phyloP scores from a whole-genome alignment of 2,329 filamentous ascomycete species.

The Aspergillus alliaceus region DNA sequence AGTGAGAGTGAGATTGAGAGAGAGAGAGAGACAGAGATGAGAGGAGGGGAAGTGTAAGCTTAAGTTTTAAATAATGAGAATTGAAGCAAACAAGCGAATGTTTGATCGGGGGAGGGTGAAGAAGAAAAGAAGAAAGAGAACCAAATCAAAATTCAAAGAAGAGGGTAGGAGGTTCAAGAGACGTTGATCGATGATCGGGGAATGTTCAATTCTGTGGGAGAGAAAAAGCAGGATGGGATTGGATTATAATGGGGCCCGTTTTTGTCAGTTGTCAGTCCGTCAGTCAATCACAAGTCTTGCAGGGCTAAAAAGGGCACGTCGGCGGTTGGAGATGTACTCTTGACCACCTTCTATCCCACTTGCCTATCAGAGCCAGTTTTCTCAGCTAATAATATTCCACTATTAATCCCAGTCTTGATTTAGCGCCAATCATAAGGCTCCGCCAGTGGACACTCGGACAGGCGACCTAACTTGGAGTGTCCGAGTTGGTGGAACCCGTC shows the following conservation, averaged over 20 bases:
- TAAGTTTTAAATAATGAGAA: not conserved
- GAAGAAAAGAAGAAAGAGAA: not conserved
- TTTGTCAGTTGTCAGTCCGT: conserved; percentile 9
- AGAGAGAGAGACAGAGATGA: not conserved
- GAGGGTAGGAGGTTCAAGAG: not conserved
- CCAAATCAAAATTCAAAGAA: too few relatives aligned
- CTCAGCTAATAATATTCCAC: conserved; percentile 3
- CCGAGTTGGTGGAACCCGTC: conserved; percentile 15
- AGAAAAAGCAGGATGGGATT: not conserved
- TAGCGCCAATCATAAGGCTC: conserved; percentile 8
- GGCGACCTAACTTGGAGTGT: not conserved
- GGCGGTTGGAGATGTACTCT: not conserved
- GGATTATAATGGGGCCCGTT: conserved; percentile 5
- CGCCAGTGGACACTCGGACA: not conserved
- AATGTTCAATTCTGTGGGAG: not conserved
- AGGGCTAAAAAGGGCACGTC: not conserved
- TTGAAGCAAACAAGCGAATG: conserved; percentile 11
- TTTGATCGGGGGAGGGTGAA: not conserved
- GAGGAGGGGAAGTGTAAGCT: not conserved
- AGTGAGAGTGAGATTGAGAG: not conserved
- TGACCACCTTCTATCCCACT: not conserved
- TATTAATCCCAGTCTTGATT: not conserved
- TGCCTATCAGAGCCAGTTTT: not conserved
- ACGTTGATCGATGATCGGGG: not conserved
- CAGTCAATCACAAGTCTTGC: conserved; percentile 2